Percentiles rank a stretch among this genome's conserved stretches.
phyloP scores from a whole-genome alignment of 2,329 filamentous ascomycete species.

The Fonsecaea multimorphosa region DNA sequence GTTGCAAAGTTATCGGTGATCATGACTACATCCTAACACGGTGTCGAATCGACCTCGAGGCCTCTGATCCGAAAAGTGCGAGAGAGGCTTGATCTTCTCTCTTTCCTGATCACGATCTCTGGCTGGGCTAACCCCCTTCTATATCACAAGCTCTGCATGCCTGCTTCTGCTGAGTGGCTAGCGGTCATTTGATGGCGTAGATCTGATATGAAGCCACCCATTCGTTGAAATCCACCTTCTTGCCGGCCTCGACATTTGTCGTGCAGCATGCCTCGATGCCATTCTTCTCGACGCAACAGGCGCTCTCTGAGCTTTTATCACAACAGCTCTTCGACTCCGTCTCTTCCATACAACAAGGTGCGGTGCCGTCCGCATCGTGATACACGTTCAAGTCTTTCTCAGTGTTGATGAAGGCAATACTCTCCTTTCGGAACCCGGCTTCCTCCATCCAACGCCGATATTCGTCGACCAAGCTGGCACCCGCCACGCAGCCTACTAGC shows the following conservation, averaged over 20 bases:
- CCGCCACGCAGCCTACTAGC: slow-evolving; percentile 67
- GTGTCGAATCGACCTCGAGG: no score
- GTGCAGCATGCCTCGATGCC: background rate
- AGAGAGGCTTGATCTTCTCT: no score
- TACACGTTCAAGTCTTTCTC: slow-evolving; percentile 49
- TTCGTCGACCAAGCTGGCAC: slow-evolving; percentile 59
- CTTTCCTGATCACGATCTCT: no score
- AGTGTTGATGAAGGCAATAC: slow-evolving; percentile 53
- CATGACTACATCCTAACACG: no score
- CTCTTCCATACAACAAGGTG: slow-evolving; percentile 19
- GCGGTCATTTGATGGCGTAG: slow-evolving; percentile 54
- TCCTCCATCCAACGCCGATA: slow-evolving; percentile 60
- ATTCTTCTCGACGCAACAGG: background rate
- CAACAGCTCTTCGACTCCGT: slow-evolving; percentile 4
- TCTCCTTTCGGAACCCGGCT: slow-evolving; percentile 58
- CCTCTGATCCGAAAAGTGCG: no score
- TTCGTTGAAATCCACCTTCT: slow-evolving; percentile 55
- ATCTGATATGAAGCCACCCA: slow-evolving; percentile 61
- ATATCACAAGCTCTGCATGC: background rate
- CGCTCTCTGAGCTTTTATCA: background rate
- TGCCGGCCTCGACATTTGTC: background rate
- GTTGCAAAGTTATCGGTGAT: no score
- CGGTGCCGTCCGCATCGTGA: slow-evolving; percentile 17
- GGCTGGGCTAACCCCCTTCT: background rate
- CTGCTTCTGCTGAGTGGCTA: background rate